These are phyloP conservation scores for Fusarium poae DNA, from an alignment of 2,329 filamentous ascomycete species.

Conservation along the genomic window DNA sequence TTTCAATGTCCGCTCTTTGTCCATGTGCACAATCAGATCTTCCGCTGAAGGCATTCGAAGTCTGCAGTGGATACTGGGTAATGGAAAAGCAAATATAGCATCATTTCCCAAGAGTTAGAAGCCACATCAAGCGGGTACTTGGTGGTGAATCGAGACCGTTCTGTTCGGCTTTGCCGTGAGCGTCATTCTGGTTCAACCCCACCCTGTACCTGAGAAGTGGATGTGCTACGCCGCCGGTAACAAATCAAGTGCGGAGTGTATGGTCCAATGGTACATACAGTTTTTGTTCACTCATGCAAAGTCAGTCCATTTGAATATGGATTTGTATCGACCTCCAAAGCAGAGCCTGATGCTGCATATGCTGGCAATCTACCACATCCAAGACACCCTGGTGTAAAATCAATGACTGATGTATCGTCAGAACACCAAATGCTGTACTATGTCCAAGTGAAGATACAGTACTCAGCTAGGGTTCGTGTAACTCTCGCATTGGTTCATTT, in stretches of 20 bases:
- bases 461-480: conserved; percentile 27
- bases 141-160: conserved; percentile 48
- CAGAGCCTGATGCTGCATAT: not conserved
- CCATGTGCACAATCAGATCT: not conserved
- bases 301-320: not conserved
- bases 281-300: not conserved
- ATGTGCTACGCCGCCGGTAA: conserved; percentile 23
- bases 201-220: conserved; percentile 49
- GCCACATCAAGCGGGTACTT: conserved; percentile 36
- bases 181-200: conserved; percentile 42
- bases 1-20: not conserved
- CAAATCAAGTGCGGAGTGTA: conserved; percentile 22
- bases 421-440: not conserved
- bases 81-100: conserved; percentile 7
- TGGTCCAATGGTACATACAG: not conserved
- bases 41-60: conserved; percentile 12
- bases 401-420: conserved; percentile 5
- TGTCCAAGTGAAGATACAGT: not conserved
- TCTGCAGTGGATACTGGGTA: not conserved
- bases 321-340: not conserved
- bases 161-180: conserved; percentile 48
- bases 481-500: conserved; percentile 33
- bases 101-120: conserved; percentile 14
- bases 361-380: not conserved
- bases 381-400: not conserved